phyloP scores from a whole-genome alignment of 2,329 filamentous ascomycete genomes.

The Cadophora luteo-olivacea region DNA sequence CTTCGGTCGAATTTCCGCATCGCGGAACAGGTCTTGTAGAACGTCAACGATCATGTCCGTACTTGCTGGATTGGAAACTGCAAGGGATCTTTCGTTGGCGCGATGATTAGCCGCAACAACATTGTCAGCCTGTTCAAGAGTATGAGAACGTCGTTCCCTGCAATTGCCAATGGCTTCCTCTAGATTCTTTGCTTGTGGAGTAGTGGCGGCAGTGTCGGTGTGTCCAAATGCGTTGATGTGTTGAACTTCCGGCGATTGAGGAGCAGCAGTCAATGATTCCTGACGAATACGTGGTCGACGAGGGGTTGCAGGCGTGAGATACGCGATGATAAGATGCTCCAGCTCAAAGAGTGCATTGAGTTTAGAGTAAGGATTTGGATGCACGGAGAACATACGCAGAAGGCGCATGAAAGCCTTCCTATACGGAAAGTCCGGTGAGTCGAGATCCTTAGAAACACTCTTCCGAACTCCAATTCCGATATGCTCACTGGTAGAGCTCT shows the following conservation, averaged over 20 bases:
- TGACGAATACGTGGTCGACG: conserved; percentile 40
- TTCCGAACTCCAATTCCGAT: conserved; percentile 31
- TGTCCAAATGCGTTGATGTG: conserved; percentile 42
- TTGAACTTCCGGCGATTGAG: conserved; percentile 64
- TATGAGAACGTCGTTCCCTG: conserved; percentile 70
- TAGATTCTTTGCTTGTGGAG: conserved; percentile 54
- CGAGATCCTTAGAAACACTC: conserved; percentile 38
- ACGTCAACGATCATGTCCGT: conserved; percentile 66
- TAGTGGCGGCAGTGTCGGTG: conserved; percentile 35
- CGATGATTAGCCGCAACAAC: conserved; percentile 74
- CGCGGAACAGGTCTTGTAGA: conserved; percentile 70
- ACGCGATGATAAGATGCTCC: conserved; percentile 80
- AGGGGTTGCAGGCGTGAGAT: conserved; percentile 62
- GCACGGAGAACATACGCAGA: conserved; percentile 84
- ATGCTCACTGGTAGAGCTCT: conserved; percentile 41
- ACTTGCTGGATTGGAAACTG: conserved; percentile 44
- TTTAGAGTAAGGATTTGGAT: conserved; percentile 87
- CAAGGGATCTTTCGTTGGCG: conserved; percentile 82
- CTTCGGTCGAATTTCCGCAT: conserved; percentile 73
- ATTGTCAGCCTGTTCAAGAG: conserved; percentile 54
- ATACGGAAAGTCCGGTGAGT: conserved; percentile 73
- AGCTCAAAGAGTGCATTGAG: conserved; percentile 84
- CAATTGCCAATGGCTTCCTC: conserved; percentile 75
- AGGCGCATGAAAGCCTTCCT: conserved; percentile 79
- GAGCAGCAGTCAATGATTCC: conserved; percentile 38